A percentile compares a stretch with the other conserved stretches of the same genome.
phyloP scores from a whole-genome alignment of 768 basidiomycete species.

The Phylloporus sp. region DNA sequence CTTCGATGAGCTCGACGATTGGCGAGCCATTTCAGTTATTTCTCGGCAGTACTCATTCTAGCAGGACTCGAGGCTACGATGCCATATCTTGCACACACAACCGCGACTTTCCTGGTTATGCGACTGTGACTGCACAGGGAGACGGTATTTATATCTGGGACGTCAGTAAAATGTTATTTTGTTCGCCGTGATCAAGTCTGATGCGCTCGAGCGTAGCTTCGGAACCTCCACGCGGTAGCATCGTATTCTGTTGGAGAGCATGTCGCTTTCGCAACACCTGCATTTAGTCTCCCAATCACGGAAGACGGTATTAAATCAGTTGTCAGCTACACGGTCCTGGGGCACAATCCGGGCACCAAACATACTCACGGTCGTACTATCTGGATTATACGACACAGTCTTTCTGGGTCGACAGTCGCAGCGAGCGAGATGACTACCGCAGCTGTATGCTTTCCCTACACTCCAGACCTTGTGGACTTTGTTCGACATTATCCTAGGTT shows the following conservation, averaged over 20 bases:
- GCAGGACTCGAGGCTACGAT: not conserved
- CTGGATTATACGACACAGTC: slow-evolving; percentile 58
- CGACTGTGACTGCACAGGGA: slow-evolving; percentile 63
- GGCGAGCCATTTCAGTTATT: slow-evolving; percentile 31
- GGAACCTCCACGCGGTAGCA: slow-evolving; percentile 58
- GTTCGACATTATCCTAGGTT: slow-evolving; percentile 34
- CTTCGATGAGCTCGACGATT: slow-evolving; percentile 28
- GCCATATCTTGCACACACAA: slow-evolving; percentile 19
- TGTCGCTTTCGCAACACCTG: slow-evolving; percentile 55
- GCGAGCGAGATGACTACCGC: slow-evolving; percentile 39
- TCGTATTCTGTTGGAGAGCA: slow-evolving; percentile 72
- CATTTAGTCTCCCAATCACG: slow-evolving; percentile 40
- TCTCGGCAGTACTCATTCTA: slow-evolving; percentile 19
- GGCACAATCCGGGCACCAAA: slow-evolving; percentile 42
- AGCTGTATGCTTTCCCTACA: slow-evolving; percentile 38
- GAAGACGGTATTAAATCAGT: slow-evolving; percentile 35
- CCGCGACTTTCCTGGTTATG: slow-evolving; percentile 46
- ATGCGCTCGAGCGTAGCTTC: slow-evolving; percentile 40
- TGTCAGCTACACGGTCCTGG: slow-evolving; percentile 55
- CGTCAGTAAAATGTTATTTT: slow-evolving; percentile 38
- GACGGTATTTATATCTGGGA: slow-evolving; percentile 77
- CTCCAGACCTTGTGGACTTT: slow-evolving; percentile 7
- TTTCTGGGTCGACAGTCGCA: slow-evolving; percentile 33
- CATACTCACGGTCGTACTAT: slow-evolving; percentile 46
- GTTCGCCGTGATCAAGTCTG: slow-evolving; percentile 3